phyloP scores from a whole-genome alignment of 208 protist species.

The Leishmania tarentolae region DNA sequence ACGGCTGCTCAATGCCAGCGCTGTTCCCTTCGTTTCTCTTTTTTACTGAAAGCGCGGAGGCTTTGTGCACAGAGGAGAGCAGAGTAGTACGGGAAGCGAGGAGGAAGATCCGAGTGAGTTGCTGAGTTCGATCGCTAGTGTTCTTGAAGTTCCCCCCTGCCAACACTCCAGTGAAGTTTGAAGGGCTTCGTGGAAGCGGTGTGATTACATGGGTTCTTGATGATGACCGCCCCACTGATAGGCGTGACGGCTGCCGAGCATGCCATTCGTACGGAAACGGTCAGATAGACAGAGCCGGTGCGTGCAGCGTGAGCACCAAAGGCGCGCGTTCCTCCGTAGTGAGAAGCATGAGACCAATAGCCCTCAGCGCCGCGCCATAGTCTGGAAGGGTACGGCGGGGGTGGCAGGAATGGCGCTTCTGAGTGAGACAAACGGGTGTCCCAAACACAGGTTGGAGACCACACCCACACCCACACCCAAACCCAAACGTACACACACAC shows the following conservation, averaged over 20 bases:
- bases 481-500: too few species aligned
- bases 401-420: background rate
- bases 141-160: background rate
- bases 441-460: background rate
- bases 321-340: background rate
- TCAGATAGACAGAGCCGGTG: background rate
- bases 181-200: background rate
- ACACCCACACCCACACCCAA: background rate
- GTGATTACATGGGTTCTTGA: background rate
- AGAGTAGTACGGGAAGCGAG: background rate
- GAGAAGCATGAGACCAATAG: background rate
- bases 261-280: background rate
- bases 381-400: background rate
- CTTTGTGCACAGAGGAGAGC: background rate
- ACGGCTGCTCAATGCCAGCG: too few species aligned
- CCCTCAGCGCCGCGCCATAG: background rate
- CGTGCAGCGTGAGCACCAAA: background rate
- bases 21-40: background rate
- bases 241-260: too few species aligned
- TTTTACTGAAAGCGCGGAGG: background rate
- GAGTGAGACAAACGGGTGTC: background rate
- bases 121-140: background rate
- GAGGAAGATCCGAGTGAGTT: background rate
- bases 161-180: background rate
- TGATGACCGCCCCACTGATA: background rate